Conservation (phyloP, 2,329 filamentous ascomycete genomes). For the Beauveria sp. region DNA sequence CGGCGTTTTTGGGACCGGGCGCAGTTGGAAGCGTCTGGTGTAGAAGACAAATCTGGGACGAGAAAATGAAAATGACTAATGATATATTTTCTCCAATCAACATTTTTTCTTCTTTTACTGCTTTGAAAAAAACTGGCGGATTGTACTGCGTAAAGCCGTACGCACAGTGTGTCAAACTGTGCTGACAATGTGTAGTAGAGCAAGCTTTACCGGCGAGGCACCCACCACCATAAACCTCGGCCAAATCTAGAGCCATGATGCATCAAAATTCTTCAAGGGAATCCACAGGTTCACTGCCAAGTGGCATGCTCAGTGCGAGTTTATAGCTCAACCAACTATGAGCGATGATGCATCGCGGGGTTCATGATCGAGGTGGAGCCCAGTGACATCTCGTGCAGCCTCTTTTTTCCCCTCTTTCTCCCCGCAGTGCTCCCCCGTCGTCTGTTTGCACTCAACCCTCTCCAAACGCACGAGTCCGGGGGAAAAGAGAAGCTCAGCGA, state of each 20-base stretch:
- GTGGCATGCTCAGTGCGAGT: neutral
- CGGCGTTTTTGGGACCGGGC: neutral
- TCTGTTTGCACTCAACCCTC: neutral
- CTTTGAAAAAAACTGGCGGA: too few relatives aligned
- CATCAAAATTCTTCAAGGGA: too few relatives aligned
- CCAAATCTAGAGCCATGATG: too few relatives aligned
- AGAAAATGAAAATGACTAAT: neutral
- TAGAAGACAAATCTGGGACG: neutral
- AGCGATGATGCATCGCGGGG: constrained; percentile 4
- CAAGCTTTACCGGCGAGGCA: too few relatives aligned
- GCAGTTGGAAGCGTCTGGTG: too few relatives aligned
- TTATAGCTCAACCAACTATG: neutral
- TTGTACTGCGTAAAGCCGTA: neutral
- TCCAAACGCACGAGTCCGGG: neutral
- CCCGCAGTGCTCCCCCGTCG: neutral
- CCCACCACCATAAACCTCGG: too few relatives aligned
- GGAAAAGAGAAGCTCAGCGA: neutral
- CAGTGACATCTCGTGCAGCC: neutral
- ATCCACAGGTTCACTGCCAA: neutral
- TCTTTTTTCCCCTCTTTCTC: neutral
- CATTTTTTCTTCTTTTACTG: too few relatives aligned
- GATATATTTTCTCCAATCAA: neutral
- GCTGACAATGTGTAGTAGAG: too few relatives aligned
- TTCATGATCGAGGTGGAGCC: constrained; percentile 2
- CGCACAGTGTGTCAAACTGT: too few relatives aligned